Base-by-base conservation (phyloP, 179 eudicot genomes). In the Camellia oleifera region DNA sequence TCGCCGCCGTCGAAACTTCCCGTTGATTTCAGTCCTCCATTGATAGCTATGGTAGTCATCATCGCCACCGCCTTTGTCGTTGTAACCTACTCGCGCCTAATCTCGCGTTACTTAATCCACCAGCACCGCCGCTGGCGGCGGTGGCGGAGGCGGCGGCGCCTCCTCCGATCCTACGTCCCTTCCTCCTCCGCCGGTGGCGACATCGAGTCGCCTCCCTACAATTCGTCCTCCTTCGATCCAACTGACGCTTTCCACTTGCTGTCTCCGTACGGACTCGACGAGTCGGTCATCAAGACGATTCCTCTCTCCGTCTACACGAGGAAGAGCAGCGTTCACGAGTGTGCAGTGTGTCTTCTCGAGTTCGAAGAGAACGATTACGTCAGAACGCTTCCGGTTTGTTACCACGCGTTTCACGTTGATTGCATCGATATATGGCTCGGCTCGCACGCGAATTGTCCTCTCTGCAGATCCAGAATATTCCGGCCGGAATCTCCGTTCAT, bases 401-500 rank as follows among this genome's bases (percentile, higher is more conserved):
- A 78, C 12, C 99, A 95, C 82, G 85, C 91, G 0, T 95, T 95
- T 65, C 99, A 95, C 80, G 97, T 94, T 0, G 99, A 96, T 32
- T 96, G 99, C 75, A 94, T 96, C 63, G 98, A 96, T 68, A 84
- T 91, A 62, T 96, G 99, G 99, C 87, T 96, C 0, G 80, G 91
- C 3, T 88, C 97, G 3, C 98, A 91, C 85, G 96, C 98, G 64
- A 91, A 85, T 57, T 96, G 98, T 69, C 99, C 99, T 0, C 86
- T 96, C 2, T 96, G 99, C 62, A 90, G 99, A 7, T 90, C 98
- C 23, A 89, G 90, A 2, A 85, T 91, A 9, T 80, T 86, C 57
- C 82, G 87, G 8, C 85, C 84, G 1, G 87, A 85, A 0, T 92
- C 93, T 2, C 93, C 93, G 17, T 82, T 93, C 26, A 74, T 86